Base-by-base conservation (phyloP, 768 basidiomycete genomes). In the Filobasidium floriforme region DNA sequence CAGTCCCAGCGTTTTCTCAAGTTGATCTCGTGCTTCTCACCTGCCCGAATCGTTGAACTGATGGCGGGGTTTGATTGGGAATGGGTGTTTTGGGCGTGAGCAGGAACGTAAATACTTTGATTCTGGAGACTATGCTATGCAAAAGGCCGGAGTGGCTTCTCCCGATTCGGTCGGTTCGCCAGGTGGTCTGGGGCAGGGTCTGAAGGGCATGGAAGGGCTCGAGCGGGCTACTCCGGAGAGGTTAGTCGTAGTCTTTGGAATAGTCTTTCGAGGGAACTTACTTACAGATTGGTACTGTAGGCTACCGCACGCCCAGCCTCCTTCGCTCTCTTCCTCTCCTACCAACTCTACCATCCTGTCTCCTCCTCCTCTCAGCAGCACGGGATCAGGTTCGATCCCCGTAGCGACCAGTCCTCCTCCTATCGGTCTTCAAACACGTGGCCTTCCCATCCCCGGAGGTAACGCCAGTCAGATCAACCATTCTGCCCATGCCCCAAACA, bases 61-160 rank as follows among this genome's bases (percentile, higher is more conserved):
- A 24, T n/a, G 37, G n/a, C n/a, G n/a, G n/a, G n/a, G n/a, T n/a
- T n/a, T n/a, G n/a, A n/a, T n/a, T n/a, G n/a, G 41, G 1, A 29
- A 15, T 57, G 4, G 2, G 26, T 73, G 65, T 61, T 43, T 72
- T 28, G 37, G 44, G 26, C 49, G 3, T 22, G 3, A 26, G 14
- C 65, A 97, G 93, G 94, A 99, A 76, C 89, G 96, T 74, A 98
- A 98, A 80, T 99, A 92, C 81, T 99, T 99, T 79, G 96, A 98
- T 81, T 98, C 94, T 64, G 96, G 96, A 66, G 96, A 99, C 79
- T 98, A 98, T 75, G 93, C 93, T 37, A 83, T 99, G 71, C 92
- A 91, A 60, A 97, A 98, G 79, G 96, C 96, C 1, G 82, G 96
- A 29, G 87, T 88, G 57, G 83, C 88, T n/a, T 87, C 90, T n/a